Percentiles rank a stretch among this genome's conserved stretches.
Conservation (phyloP, 495 filamentous ascomycete species). For the Aspergillus panamensis region DNA sequence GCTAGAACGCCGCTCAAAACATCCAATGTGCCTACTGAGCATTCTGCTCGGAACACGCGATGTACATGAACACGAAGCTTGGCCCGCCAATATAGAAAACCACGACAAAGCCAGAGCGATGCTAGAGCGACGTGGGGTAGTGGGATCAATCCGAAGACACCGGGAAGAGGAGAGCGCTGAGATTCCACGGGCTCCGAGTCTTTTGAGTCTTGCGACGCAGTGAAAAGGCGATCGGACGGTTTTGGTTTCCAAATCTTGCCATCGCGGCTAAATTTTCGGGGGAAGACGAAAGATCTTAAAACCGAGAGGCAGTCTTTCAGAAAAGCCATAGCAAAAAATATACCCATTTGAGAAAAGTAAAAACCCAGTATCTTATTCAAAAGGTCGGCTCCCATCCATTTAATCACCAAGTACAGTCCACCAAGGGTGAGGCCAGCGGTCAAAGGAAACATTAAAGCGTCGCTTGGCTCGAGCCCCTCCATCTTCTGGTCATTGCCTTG, state of each 20-base stretch:
- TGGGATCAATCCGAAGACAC: slow-evolving; percentile 41
- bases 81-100: slow-evolving; percentile 45
- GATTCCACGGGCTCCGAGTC: slow-evolving; percentile 14
- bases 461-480: slow-evolving; percentile 73
- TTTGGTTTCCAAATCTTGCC: slow-evolving; percentile 39
- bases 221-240: slow-evolving; percentile 32
- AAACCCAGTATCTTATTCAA: slow-evolving; percentile 80
- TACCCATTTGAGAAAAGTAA: slow-evolving; percentile 78
- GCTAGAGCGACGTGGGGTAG: slow-evolving; percentile 32
- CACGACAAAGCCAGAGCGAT: slow-evolving; percentile 48
- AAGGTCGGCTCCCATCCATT: slow-evolving; percentile 75
- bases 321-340: slow-evolving; percentile 68
- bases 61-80: slow-evolving; percentile 45
- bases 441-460: slow-evolving; percentile 86
- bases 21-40: slow-evolving; percentile 50
- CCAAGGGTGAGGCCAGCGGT: slow-evolving; percentile 69
- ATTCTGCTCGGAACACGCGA: slow-evolving; percentile 41
- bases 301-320: slow-evolving; percentile 65
- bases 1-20: slow-evolving; percentile 59
- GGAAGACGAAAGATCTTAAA: slow-evolving; percentile 67
- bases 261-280: slow-evolving; percentile 44
- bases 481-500: slow-evolving; percentile 48
- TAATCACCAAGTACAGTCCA: slow-evolving; percentile 83
- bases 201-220: slow-evolving; percentile 10
- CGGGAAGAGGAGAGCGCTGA: slow-evolving; percentile 51